A percentile compares a stretch with the other conserved stretches of the same genome.
phyloP scores from a whole-genome alignment of 176 grass and related monocot genomes.

The Aegilops speltoides region DNA sequence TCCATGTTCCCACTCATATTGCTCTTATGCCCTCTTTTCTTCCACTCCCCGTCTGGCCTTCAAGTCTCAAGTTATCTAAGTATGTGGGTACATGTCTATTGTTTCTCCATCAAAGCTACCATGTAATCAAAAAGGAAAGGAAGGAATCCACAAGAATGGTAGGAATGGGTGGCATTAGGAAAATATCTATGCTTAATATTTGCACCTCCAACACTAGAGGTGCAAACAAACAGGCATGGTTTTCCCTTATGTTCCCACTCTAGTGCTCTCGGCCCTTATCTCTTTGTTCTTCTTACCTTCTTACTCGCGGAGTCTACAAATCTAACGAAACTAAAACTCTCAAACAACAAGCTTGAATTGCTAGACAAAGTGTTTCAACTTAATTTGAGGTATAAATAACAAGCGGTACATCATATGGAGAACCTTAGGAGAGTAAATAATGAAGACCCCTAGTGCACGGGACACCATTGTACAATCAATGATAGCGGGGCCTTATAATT shows the following conservation, averaged over 20 bases:
- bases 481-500: too few species aligned
- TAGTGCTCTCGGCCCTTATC: too few species aligned
- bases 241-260: slow-evolving; percentile 10
- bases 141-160: neutral
- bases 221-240: neutral
- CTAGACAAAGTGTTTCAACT: too few species aligned
- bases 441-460: neutral
- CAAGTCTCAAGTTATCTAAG: neutral
- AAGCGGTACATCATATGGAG: neutral
- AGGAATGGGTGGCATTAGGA: slow-evolving; percentile 14
- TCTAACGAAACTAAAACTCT: neutral
- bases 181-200: neutral
- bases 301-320: neutral
- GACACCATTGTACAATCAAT: too few species aligned
- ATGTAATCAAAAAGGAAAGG: neutral
- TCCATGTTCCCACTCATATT: neutral
- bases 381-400: neutral
- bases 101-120: neutral
- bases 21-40: neutral
- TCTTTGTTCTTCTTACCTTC: neutral
- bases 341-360: neutral
- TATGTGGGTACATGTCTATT: neutral
- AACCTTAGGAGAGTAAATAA: neutral
- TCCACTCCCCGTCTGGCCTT: neutral
- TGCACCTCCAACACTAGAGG: neutral